A percentile compares a stretch with the other conserved stretches of the same genome.
phyloP scores from a whole-genome alignment of 805 yeast genomes.

The Candida wancherniae region DNA sequence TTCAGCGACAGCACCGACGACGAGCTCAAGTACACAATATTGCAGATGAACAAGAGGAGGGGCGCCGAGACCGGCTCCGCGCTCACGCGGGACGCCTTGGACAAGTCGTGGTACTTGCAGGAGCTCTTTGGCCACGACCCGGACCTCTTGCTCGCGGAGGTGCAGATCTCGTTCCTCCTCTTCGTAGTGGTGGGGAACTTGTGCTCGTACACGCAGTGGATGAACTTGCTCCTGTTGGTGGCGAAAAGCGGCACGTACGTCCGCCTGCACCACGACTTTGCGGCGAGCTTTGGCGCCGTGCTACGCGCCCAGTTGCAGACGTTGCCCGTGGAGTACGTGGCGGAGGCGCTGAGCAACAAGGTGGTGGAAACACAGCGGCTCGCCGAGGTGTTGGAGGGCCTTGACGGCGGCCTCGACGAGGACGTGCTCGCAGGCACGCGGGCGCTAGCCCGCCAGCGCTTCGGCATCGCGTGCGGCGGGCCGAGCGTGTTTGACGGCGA shows the following conservation, averaged over 20 bases:
- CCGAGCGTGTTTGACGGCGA: constrained; percentile 10
- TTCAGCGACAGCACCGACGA: constrained; percentile 23
- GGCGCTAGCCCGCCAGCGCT: constrained; percentile 4
- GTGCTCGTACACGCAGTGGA: constrained; percentile 65
- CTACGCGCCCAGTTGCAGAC: constrained; percentile 34
- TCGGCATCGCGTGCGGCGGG: constrained; percentile 2
- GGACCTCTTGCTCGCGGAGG: constrained; percentile 43
- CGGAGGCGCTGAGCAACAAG: constrained; percentile 13
- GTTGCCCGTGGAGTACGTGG: constrained; percentile 40
- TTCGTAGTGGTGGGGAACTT: constrained; percentile 55
- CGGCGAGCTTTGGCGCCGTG: constrained; percentile 24
- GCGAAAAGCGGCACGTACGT: constrained; percentile 28
- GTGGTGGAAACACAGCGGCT: constrained; percentile 19
- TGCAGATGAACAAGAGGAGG: constrained; percentile 38
- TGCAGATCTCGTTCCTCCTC: constrained; percentile 48
- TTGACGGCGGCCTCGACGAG: constrained; percentile 11
- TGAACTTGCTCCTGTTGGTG: constrained; percentile 42
- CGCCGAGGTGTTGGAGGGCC: constrained; percentile 17
- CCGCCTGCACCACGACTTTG: constrained; percentile 19
- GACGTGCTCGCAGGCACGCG: too few species aligned
- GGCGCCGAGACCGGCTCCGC: constrained; percentile 23
- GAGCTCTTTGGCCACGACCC: constrained; percentile 29
- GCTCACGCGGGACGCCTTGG: constrained; percentile 49
- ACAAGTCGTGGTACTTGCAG: constrained; percentile 56
- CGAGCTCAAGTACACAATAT: constrained; percentile 38